Evolutionary conservation across 2,329 filamentous ascomycete species (phyloP), one percentile per base, ranked within the genome.

Genomic region (Phoma sp.): DNA sequence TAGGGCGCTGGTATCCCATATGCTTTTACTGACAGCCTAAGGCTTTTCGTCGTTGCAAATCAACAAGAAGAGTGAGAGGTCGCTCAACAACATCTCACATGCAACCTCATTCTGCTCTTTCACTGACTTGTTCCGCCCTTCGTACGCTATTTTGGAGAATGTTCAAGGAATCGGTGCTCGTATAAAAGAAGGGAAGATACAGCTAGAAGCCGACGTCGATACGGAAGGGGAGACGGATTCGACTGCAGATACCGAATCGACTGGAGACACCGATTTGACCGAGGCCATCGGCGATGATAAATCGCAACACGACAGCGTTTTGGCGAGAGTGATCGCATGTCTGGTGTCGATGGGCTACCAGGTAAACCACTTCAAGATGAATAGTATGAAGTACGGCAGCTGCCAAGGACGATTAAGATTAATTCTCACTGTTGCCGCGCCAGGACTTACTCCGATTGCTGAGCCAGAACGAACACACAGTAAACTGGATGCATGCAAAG

Each of bases 331-430:
- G 0, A 79, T 93, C 8, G 89, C 88, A 58, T 81, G 86, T 0
- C 75, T 95, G 0, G 87, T 93, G 0, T 89, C 87, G 0, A 79
- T 95, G 57, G 90, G 90, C 0, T 96, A 95, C 61, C 90, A 95
- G 66, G 78, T 86, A 0, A 83, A 88, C 35, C 81, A 90, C 32
- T 85, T 86, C 51, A 77, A 87, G 1, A 43, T 43, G 40, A 32
- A 33, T 4, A 43, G 40, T 27, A 7, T 22, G 29, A 10, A 33
- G 7, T 33, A 22, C 18, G 27, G 27, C 7, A 85, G 86, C 1
- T 77, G 85, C 0, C 90, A 95, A 66, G 77, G 75, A 3, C 82
- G 91, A 4, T 82, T 80, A 3, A 81, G 91, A 7, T 77, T 93
- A 0, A 91, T 95, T 56, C 79, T 95, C 1, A 78, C 82, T 3